phyloP scores from a whole-genome alignment of 441 rosid genomes.

The Arabidopsis hybrid region DNA sequence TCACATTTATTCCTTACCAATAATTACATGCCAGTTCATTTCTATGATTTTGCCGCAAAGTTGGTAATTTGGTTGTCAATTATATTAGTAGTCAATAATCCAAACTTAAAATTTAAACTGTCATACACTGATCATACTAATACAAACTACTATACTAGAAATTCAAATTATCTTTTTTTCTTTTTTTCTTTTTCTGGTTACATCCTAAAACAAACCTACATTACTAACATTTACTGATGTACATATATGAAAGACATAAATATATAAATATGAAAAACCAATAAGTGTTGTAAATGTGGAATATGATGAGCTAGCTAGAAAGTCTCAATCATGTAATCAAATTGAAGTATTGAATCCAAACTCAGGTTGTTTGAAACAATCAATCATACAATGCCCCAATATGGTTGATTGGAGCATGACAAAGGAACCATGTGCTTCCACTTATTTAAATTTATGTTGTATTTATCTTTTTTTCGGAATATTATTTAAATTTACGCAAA shows the following conservation, averaged over 20 bases:
- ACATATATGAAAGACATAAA: too few relatives aligned
- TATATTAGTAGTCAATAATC: neutral
- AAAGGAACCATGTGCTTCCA: too few relatives aligned
- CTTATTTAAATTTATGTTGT: too few relatives aligned
- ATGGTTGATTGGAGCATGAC: neutral
- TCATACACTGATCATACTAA: too few relatives aligned
- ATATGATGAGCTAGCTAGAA: slow-evolving; percentile 25
- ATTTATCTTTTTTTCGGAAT: too few relatives aligned
- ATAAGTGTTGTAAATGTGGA: slow-evolving; percentile 11
- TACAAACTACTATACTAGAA: neutral
- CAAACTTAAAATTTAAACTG: too few relatives aligned
- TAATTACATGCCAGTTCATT: slow-evolving; percentile 53
- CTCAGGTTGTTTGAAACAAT: slow-evolving; percentile 29
- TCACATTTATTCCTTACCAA: slow-evolving; percentile 19
- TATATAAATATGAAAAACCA: neutral
- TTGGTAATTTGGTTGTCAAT: neutral
- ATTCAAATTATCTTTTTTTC: neutral
- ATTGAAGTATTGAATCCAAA: slow-evolving; percentile 23
- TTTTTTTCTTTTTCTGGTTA: neutral
- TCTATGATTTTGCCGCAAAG: slow-evolving; percentile 12
- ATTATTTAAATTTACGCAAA: too few relatives aligned
- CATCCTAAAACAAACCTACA: neutral
- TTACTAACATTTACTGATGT: too few relatives aligned
- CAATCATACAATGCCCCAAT: slow-evolving; percentile 26
- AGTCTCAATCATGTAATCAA: slow-evolving; percentile 19